Percentiles rank a stretch among this genome's conserved stretches.
These are phyloP conservation scores for Prunus salicina DNA, from an alignment of 306 rosid species.

Conservation along the genomic window DNA sequence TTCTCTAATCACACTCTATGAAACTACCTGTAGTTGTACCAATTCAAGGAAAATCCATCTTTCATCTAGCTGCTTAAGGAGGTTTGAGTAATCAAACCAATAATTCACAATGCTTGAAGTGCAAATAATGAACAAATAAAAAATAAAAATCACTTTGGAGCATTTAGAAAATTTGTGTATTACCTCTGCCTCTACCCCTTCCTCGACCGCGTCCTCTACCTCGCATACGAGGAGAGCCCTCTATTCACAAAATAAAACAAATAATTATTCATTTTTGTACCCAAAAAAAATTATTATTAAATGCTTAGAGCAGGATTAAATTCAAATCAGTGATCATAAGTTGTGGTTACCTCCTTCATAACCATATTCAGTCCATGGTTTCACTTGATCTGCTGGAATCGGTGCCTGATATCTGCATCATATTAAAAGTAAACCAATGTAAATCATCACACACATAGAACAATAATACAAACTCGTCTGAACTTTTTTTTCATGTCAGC, in stretches of 20 bases:
- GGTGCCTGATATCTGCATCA: constrained; percentile 23
- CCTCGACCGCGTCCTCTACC: constrained; percentile 29
- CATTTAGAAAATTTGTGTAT: background rate
- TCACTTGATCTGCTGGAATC: constrained; percentile 27
- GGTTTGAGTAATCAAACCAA: too few relatives aligned
- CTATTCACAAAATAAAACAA: background rate
- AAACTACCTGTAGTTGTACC: too few relatives aligned
- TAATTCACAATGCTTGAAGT: background rate
- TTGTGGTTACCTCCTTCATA: constrained; percentile 21
- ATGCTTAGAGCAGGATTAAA: background rate
- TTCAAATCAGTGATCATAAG: background rate
- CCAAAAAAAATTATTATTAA: background rate
- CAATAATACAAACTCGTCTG: background rate
- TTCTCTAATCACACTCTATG: too few relatives aligned
- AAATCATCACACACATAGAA: background rate
- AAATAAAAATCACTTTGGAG: background rate
- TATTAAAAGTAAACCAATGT: background rate
- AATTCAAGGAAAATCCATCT: too few relatives aligned
- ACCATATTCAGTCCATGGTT: constrained; percentile 24
- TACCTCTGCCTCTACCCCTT: constrained; percentile 27
- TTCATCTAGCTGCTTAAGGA: too few relatives aligned
- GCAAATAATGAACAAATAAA: background rate
- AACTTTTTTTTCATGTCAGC: too few relatives aligned
- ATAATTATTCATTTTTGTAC: background rate
- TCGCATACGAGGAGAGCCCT: constrained; percentile 13